Evolutionary conservation across 2,329 filamentous ascomycete genomes (phyloP).

Genomic region (Pseudohalonectria lignicola): DNA sequence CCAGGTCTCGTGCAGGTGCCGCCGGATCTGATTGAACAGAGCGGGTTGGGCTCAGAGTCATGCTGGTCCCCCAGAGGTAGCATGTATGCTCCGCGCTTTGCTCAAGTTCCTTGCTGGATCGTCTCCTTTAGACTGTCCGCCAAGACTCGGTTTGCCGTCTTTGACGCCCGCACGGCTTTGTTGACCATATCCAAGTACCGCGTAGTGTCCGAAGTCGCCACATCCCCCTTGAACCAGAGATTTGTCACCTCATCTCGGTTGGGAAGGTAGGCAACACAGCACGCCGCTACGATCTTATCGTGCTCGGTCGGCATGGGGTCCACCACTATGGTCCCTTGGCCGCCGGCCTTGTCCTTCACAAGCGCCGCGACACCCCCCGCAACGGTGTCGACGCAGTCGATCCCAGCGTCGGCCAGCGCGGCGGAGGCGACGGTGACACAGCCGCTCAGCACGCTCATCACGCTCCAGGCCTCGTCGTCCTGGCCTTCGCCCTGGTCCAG

Average conservation of each 20-base stretch:
- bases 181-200: slow-evolving; percentile 29
- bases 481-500: slow-evolving; percentile 25
- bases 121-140: slow-evolving; percentile 26
- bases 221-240: slow-evolving; percentile 77
- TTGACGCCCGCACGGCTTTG: slow-evolving; percentile 27
- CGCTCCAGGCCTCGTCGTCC: slow-evolving; percentile 63
- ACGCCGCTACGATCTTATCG: slow-evolving; percentile 65
- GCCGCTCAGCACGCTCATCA: slow-evolving; percentile 83
- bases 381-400: slow-evolving; percentile 88
- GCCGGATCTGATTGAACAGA: no score
- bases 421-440: slow-evolving; percentile 92
- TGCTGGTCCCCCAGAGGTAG: no score
- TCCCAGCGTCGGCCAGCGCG: slow-evolving; percentile 86
- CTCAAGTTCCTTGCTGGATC: slow-evolving; percentile 3
- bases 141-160: slow-evolving; percentile 29
- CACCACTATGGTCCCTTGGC: slow-evolving; percentile 41
- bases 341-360: slow-evolving; percentile 32
- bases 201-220: slow-evolving; percentile 30
- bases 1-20: no score
- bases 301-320: slow-evolving; percentile 81
- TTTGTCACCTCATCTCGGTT: slow-evolving; percentile 85
- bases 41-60: no score
- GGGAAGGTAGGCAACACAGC: slow-evolving; percentile 83
- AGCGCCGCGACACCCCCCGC: slow-evolving; percentile 82
- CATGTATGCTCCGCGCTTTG: no score